Base-by-base conservation (phyloP, 306 rosid species). In the Heteromeles arbutifolia region DNA sequence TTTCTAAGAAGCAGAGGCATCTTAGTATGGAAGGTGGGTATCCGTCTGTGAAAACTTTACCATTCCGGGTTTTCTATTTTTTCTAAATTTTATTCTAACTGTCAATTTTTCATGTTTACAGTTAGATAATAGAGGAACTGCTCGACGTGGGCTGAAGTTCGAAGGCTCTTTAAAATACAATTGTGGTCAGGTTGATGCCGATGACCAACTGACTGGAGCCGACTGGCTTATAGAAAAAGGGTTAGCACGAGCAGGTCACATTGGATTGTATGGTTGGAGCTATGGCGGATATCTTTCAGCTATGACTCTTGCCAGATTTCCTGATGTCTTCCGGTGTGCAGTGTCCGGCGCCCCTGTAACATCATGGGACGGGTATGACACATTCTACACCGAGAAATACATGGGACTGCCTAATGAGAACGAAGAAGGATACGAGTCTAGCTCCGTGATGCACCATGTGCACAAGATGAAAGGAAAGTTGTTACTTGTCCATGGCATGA, bases 221-320 rank as follows among this genome's bases (percentile, higher is more conserved):
- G 90, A 89, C 77, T 95, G 97, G 97, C 99, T 95, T 29, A 53
- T 92, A 75, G 82, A 84, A 71, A 84, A 84, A 70, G 97, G 99
- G 68, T 90, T 95, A 24, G 85, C 99, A 45, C 79, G 85, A 80
- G 87, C 73, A 59, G 90, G 96, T 58, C 92, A 86, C 78, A 89
- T 95, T 18, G 99, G 99, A 24, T 78, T 95, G 79, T 95, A 90
- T 4, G 99, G 99, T 8, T 95, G 99, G 99, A 95, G 99, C 88
- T 95, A 95, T 4, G 99, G 98, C 1, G 99, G 99, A 50, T 95
- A 85, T 77, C 96, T 95, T 31, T 92, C 99, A 4, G 99, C 96
- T 13, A 88, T 92, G 88, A 58, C 93, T 53, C 82, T 95, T 67
- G 89, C 90, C 34, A 85, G 96, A 77, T 88, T 81, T 83, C 91